Percentiles rank a stretch among this genome's conserved stretches.
Conservation (phyloP, 768 basidiomycete genomes). For the Auriscalpium microsporum region DNA sequence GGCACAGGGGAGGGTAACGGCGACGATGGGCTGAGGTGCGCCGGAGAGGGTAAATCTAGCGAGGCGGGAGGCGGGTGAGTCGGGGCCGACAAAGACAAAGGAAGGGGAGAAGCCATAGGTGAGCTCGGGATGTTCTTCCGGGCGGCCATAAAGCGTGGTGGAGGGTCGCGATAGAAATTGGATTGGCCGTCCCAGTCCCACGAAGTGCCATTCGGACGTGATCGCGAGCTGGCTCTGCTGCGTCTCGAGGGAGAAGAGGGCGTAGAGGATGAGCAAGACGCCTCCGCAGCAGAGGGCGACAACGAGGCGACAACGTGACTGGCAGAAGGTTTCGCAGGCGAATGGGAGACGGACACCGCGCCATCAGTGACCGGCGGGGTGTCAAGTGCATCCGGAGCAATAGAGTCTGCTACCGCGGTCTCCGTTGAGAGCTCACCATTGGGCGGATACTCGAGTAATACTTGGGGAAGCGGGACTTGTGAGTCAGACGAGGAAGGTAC, state of each 20-base stretch:
- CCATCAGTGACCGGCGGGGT: not conserved
- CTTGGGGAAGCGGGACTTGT: not conserved
- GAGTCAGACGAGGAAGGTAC: not conserved
- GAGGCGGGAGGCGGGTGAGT: not conserved
- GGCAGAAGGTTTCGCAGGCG: not conserved
- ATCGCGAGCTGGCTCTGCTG: not conserved
- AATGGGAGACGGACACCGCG: not conserved
- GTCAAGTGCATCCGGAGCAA: not conserved
- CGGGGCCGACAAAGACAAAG: not conserved
- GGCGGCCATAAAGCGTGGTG: not conserved
- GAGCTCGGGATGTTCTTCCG: not conserved
- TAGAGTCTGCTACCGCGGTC: not conserved
- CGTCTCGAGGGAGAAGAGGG: not conserved
- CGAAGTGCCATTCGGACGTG: not conserved
- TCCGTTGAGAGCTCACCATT: not conserved
- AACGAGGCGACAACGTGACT: not conserved
- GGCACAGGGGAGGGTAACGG: not conserved
- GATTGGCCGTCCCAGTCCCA: constrained; percentile 8
- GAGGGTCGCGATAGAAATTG: constrained; percentile 1
- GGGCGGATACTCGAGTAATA: not conserved
- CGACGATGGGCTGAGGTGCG: too few species aligned
- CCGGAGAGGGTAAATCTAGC: not conserved
- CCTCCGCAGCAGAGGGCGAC: not conserved
- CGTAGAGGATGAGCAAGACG: not conserved
- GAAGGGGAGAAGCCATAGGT: not conserved